These are phyloP conservation scores for Penicillium riverlandense DNA, from an alignment of 495 filamentous ascomycete genomes.

Conservation along the genomic window DNA sequence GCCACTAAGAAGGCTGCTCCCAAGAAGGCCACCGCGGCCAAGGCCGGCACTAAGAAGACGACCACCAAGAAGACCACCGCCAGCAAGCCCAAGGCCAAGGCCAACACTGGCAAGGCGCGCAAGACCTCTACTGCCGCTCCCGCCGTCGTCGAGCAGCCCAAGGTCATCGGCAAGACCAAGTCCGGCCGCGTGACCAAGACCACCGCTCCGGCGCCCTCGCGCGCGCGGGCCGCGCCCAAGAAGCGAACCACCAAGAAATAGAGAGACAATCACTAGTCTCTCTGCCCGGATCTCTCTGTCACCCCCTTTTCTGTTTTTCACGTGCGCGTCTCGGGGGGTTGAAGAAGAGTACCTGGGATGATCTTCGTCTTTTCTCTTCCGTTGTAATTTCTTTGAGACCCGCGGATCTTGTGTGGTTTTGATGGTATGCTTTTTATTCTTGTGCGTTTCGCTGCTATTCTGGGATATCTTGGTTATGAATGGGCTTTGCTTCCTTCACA, in stretches of 20 bases:
- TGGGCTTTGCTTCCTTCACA: constrained; percentile 18
- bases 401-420: constrained; percentile 20
- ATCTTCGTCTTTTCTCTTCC: constrained; percentile 19
- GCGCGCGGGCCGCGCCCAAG: constrained; percentile 46
- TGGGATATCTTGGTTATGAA: constrained; percentile 30
- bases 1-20: constrained; percentile 35
- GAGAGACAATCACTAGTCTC: constrained; percentile 8
- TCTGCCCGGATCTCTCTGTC: constrained; percentile 12
- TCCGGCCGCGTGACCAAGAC: constrained; percentile 84
- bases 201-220: constrained; percentile 25
- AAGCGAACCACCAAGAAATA: constrained; percentile 57
- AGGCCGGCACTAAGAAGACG: constrained; percentile 21
- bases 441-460: constrained; percentile 25
- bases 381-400: constrained; percentile 21
- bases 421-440: constrained; percentile 17
- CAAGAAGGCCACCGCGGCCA: constrained; percentile 36
- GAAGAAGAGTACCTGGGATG: constrained; percentile 5
- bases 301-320: constrained; percentile 16
- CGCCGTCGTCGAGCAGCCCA: constrained; percentile 67
- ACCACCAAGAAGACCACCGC: constrained; percentile 27
- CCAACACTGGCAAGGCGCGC: constrained; percentile 49
- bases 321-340: constrained; percentile 20
- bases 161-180: constrained; percentile 79
- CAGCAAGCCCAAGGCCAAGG: constrained; percentile 35
- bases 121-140: constrained; percentile 45